Evolutionary conservation across 2,329 filamentous ascomycete species (phyloP), one percentile per base, ranked within the genome.

Genomic region (Talaromyces albobiverticillius): DNA sequence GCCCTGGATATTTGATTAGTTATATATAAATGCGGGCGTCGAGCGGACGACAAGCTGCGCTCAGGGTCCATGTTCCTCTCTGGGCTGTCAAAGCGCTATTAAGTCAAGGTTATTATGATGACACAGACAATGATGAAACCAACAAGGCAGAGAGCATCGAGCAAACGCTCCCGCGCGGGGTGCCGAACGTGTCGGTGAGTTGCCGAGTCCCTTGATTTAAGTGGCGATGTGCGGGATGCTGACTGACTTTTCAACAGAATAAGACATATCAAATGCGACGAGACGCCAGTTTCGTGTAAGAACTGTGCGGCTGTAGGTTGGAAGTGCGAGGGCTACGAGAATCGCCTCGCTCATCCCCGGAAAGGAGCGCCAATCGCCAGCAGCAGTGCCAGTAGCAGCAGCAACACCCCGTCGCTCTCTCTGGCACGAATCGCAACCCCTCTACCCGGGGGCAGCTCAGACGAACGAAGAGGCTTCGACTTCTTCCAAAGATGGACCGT

Each of bases 391-490:
- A 25, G n/a, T 4, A 46, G 29, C n/a, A 26, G 22, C 29, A 20
- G 25, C 34, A 50, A 29, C 22, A n/a, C 20, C 11, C 53, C 25
- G 10, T 26, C 43, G 5, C 22, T 48, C 23, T 32, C 42, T 23
- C 26, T 48, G 26, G 43, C 25, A 42, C 31, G 10, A 11, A 31
- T 51, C 11, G 26, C 20, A 18, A 26, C 31, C 25, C n/a, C 34
- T 3, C 29, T 46, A 13, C 51, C 36, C 8, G 57, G 52, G 16
- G 56, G 20, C 11, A 60, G 38, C 4, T 22, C 49, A 1, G 54
- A 62, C 6, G 63, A 65, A 22, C 52, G 59, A n/a, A 42, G 56
- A 29, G 50, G 54, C 8, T 65, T 63, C 23, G 58, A 54, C 6
- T 64, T 57, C 45, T 66, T 66, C 29, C 57, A 55, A 46, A 22